Percentiles rank a stretch among this genome's conserved stretches.
These are phyloP conservation scores for Salmacisia buchloeana DNA, from an alignment of 1,284 basidiomycete species.

Conservation along the genomic window DNA sequence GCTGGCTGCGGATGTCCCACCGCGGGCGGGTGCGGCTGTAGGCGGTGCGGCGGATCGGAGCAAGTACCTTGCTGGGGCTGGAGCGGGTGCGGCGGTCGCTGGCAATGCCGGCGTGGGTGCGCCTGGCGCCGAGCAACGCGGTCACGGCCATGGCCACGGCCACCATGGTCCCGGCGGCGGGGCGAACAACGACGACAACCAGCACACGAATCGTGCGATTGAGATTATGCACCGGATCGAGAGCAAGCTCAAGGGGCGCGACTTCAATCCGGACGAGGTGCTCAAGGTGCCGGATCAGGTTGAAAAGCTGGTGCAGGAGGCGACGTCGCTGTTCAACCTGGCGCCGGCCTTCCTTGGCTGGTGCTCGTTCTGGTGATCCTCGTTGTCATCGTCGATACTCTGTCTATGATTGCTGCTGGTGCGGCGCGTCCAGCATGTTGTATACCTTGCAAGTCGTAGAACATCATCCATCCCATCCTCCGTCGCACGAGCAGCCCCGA, in stretches of 20 bases:
- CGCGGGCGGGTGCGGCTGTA: no score
- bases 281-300: conserved; percentile 41
- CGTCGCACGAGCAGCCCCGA: no score
- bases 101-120: conserved; percentile 10
- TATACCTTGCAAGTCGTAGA: no score
- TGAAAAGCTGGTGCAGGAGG: conserved; percentile 37
- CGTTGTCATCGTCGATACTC: no score
- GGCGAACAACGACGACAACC: conserved; percentile 21
- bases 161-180: background rate
- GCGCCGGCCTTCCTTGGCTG: conserved; percentile 48
- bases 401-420: no score
- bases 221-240: conserved; percentile 48
- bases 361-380: no score
- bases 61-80: conserved; percentile 9
- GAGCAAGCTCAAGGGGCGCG: conserved; percentile 45
- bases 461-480: no score
- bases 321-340: conserved; percentile 44
- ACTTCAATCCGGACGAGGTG: conserved; percentile 38
- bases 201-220: conserved; percentile 40
- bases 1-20: conserved; percentile 27
- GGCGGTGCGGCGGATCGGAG: conserved; percentile 33
- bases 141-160: conserved; percentile 9
- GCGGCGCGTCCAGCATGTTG: no score
- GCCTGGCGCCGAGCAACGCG: conserved; percentile 2
- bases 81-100: conserved; percentile 45